Evolutionary conservation across 129 eudicot genomes (phyloP).

Genomic region (Kitagawia praeruptora): DNA sequence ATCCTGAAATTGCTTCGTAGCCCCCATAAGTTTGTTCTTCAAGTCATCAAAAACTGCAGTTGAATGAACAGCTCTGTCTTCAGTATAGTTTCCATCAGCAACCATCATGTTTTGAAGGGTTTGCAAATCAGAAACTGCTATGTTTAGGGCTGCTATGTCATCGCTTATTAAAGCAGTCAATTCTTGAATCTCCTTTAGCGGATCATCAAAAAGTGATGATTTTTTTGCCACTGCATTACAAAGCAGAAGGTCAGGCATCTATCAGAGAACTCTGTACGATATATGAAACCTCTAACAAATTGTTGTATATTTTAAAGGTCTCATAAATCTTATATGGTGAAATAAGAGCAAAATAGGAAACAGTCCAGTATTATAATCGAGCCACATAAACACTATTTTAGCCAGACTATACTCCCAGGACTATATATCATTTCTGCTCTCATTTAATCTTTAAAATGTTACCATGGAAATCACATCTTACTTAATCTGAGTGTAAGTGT

Average conservation of each 20-base stretch:
- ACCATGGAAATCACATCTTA: not conserved
- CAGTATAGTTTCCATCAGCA: slow-evolving; percentile 51
- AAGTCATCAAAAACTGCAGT: slow-evolving; percentile 78
- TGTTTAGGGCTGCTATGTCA: slow-evolving; percentile 60
- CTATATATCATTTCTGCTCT: not conserved
- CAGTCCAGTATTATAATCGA: not conserved
- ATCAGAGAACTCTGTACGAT: not conserved
- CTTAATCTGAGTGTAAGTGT: not conserved
- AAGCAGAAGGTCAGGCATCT: not conserved
- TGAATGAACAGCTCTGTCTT: slow-evolving; percentile 57
- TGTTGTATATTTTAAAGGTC: not conserved
- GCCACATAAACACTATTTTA: not conserved
- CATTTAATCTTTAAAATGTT: not conserved
- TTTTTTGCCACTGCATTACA: slow-evolving; percentile 56
- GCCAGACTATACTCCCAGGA: not conserved
- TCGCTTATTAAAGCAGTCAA: slow-evolving; percentile 51
- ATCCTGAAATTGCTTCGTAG: slow-evolving; percentile 66
- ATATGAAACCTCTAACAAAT: not conserved
- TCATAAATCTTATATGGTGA: not conserved
- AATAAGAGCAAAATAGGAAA: not conserved
- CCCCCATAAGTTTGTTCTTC: slow-evolving; percentile 65
- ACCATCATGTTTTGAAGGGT: slow-evolving; percentile 48
- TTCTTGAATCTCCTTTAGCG: slow-evolving; percentile 68
- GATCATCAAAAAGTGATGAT: slow-evolving; percentile 78
- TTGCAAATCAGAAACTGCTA: slow-evolving; percentile 64